Evolutionary conservation across 805 yeast genomes (phyloP), one percentile per base, ranked within the genome.

Genomic region (Candida ascalaphidarum): DNA sequence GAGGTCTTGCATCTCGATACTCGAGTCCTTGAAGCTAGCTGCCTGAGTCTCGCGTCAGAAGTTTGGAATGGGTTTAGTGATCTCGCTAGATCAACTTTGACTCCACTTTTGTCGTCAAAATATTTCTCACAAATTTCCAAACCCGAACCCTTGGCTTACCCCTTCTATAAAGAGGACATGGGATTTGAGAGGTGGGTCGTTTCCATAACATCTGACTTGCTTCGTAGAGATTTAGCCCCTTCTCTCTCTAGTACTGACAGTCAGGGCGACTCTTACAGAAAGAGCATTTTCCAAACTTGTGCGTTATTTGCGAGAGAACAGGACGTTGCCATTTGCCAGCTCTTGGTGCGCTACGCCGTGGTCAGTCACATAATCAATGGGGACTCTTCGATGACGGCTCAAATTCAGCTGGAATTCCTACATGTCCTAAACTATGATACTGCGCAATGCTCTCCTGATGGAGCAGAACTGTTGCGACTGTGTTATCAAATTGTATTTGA

Each of bases 401-500:
- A 66, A 29, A 56, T 88, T 5, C 53, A 61, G 17, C 40, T 39
- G 1, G 98, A 92, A 44, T 69, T 89, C 23, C 46, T 65, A 29
- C 49, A 60, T 7, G 71, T 88, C 8, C 60, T 88, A 32, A 30
- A 21, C 2, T 31, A 30, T 1, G 57, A 67, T 3, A 59, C 66
- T 18, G 71, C 67, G 29, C 43, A 64, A 3, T 58, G 61, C 6
- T 66, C 70, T 11, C 74, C 75, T 17, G 73, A 74, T 26, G 56
- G 72, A 2, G 44, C 53, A 4, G 89, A 80, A 35, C 71, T 69
- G 33, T 47, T 81, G 33, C 74, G 72, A 40, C 55, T 71, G 24
- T 79, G 85, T 38, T 82, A 74, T 42, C 81, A 81, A 33, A 63
- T 85, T 0, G 68, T 86, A 0, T 85, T 92, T 43, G 74, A 76